Conservation (phyloP, 2,329 filamentous ascomycete genomes). For the Aspergillus piperis region DNA sequence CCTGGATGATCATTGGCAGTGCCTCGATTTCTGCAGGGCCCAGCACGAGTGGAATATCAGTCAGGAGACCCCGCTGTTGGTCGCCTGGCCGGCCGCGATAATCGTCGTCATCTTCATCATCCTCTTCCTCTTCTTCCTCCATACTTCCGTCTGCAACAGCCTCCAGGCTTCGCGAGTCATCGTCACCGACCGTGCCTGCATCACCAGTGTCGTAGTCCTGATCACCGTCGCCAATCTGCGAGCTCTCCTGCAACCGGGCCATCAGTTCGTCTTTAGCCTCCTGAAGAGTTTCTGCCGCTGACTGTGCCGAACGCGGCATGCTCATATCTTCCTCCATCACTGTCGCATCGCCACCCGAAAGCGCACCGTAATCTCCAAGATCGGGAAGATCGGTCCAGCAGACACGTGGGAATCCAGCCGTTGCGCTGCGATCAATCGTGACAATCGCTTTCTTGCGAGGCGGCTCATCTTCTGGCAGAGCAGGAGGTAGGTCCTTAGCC, state of each 20-base stretch:
- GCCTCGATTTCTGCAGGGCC: constrained; percentile 95
- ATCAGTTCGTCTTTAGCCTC: constrained; percentile 55
- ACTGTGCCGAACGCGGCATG: constrained; percentile 50
- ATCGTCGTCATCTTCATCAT: constrained; percentile 55
- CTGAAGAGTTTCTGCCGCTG: constrained; percentile 52
- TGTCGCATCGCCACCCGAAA: constrained; percentile 40
- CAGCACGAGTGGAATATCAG: constrained; percentile 90
- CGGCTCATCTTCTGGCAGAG: constrained; percentile 37
- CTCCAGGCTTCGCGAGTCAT: constrained; percentile 45
- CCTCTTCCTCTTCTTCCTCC: constrained; percentile 56
- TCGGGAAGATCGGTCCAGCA: constrained; percentile 50
- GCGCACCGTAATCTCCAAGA: constrained; percentile 42
- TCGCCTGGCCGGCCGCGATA: constrained; percentile 54
- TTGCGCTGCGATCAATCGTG: constrained; percentile 44
- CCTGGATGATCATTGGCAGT: constrained; percentile 95
- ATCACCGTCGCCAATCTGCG: constrained; percentile 44
- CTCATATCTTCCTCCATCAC: constrained; percentile 49
- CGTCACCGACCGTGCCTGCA: constrained; percentile 45
- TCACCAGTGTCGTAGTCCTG: constrained; percentile 45
- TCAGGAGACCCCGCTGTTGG: constrained; percentile 73
- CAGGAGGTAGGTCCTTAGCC: constrained; percentile 39
- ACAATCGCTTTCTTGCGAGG: constrained; percentile 45
- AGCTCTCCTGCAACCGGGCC: constrained; percentile 50
- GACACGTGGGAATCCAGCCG: constrained; percentile 42
- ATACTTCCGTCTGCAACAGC: constrained; percentile 47